Base-by-base conservation (phyloP, 2,329 filamentous ascomycete genomes). In the Alternaria rosae region DNA sequence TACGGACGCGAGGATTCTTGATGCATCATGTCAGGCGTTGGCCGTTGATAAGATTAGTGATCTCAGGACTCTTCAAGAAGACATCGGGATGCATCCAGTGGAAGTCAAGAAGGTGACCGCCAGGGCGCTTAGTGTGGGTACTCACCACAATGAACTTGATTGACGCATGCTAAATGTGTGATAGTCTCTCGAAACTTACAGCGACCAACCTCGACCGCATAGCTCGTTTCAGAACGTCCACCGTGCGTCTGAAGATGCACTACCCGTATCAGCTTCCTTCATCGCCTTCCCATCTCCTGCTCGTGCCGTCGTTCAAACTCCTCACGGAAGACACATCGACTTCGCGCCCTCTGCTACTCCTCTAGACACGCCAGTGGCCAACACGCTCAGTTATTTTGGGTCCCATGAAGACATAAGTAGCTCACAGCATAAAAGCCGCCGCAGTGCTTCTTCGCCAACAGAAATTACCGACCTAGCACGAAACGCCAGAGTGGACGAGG, bases 371-470 rank as follows among this genome's bases (percentile, higher is more conserved):
- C 62, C 70, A 0, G 70, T 71, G 57, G 56, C 57, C 4, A 69
- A 63, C 43, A 68, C 67, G 0, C 52, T 71, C 20, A 62, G 65
- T 7, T 68, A 67, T 54, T 72, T 71, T 54, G 69, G 67, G 47
- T 53, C 63, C n/a, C 51, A 57, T 50, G 63, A 67, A 38, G 57
- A 28, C 17, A 59, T 61, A 4, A 59, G 70, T 17, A 68, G 61
- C 25, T 63, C 66, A 11, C 62, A 59, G 3, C 58, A 50, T 3
- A 73, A 68, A 48, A 43, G 43, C 12, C 65, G 66, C 17, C 67
- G 70, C n/a, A 69, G 73, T 42, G 63, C 69, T 5, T 70, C 62
- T 8, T 50, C 72, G 20, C 68, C 69, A 1, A 55, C 71, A 35
- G 69, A 73, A 38, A 66, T 73, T 41, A 58, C 61, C 4, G 59